Percentiles rank a stretch among this genome's conserved stretches.
Evolutionary conservation across 768 basidiomycete species (phyloP).

Genomic region (Piloderma croceum): DNA sequence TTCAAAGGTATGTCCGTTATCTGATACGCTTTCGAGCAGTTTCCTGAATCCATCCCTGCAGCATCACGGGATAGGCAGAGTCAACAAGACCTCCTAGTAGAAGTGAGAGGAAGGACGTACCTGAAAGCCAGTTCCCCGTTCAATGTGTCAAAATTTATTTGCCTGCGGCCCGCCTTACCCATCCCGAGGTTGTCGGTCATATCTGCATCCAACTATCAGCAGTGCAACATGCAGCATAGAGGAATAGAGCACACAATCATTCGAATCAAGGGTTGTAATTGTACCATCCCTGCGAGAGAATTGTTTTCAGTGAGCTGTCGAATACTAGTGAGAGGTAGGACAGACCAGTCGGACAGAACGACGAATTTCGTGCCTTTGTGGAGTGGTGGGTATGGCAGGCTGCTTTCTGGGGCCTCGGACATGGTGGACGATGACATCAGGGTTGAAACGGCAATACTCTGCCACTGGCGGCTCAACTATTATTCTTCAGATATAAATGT

Average conservation of each 20-base stretch:
- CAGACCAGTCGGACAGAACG: conserved; percentile 86
- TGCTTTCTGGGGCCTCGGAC: conserved; percentile 44
- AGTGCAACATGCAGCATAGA: too few relatives aligned
- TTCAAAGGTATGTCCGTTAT: conserved; percentile 75
- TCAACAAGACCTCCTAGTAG: too few relatives aligned
- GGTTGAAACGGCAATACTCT: too few relatives aligned
- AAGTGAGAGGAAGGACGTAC: too few relatives aligned
- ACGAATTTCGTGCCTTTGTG: conserved; percentile 79
- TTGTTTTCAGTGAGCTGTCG: neutral
- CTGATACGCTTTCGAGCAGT: conserved; percentile 78
- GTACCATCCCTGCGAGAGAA: conserved; percentile 71
- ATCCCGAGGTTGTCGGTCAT: conserved; percentile 89
- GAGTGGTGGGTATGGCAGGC: conserved; percentile 75
- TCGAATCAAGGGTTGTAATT: conserved; percentile 88
- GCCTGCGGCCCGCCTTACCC: conserved; percentile 67
- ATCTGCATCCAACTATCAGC: too few relatives aligned
- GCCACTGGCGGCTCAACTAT: too few relatives aligned
- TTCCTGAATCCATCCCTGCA: conserved; percentile 78
- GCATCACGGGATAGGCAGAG: too few relatives aligned
- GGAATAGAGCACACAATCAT: conserved; percentile 62
- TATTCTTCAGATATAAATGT: too few relatives aligned
- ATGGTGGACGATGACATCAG: too few relatives aligned
- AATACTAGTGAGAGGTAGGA: conserved; percentile 17
- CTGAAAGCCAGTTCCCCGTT: conserved; percentile 65
- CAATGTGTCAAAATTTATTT: conserved; percentile 69